Evolutionary conservation across 1,284 basidiomycete species (phyloP), one percentile per base, ranked within the genome.

Genomic region (Leccinum pachyderme): DNA sequence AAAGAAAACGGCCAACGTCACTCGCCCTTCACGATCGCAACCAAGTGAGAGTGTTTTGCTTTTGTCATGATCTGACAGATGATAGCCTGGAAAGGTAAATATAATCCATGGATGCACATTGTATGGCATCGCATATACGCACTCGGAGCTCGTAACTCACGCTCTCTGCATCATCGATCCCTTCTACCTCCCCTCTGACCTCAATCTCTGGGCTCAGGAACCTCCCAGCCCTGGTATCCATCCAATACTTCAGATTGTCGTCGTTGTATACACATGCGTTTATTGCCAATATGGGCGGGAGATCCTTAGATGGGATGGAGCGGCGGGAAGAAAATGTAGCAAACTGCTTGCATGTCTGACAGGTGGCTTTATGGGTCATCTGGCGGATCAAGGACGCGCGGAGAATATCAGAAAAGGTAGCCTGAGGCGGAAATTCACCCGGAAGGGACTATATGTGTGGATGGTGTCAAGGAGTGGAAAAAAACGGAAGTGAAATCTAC

Each of bases 251-350:
- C 35, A 89, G 72, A 49, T 83, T 83, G 27, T 97, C 95, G 1
- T 91, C 83, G 24, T 83, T 87, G 55, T 87, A 82, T 4, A 93
- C 87, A 33, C 84, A 86, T 0, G 94, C 88, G 69, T 98, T 98
- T 61, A 99, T 75, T 0, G 90, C 88, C 7, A 99, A 75, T n/a
- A 98, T 79, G 0, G 91, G 86, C 0, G 96, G 96, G 3, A 98
- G 74, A 54, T 85, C 81, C n/a, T 71, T 70, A 6, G 80, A 79
- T 0, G 85, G 75, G 31, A 95, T 83, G 1, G 86, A 82, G 5
- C 95, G 84, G 44, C 81, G 81, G 22, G 87, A 87, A 37, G 86
- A 81, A 60, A 95, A 87, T 8, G 80, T 85, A 4, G 88, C 75
- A 63, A 88, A 86, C 47, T 86, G 82, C 69, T 87, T 90, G 76